Evolutionary conservation across 495 filamentous ascomycete genomes (phyloP).

Genomic region (Penicillium turbatum): DNA sequence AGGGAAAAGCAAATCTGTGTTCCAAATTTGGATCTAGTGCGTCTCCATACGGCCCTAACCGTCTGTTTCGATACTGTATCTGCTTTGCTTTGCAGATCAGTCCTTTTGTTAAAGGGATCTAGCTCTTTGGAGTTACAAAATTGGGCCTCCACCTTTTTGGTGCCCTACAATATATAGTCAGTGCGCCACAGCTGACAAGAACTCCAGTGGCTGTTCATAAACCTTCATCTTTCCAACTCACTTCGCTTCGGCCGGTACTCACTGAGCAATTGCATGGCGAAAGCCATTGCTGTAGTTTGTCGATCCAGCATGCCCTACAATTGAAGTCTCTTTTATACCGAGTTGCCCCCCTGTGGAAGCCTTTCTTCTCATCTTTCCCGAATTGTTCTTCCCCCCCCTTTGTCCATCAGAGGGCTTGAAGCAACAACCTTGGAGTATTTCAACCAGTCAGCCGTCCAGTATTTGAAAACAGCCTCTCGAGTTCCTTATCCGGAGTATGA

Average conservation of each 20-base stretch:
- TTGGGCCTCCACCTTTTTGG: not conserved
- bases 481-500: conserved; percentile 13
- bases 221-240: not conserved
- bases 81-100: conserved; percentile 2
- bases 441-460: not conserved
- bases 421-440: too few relatives aligned
- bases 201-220: conserved; percentile 3
- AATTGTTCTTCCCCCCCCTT: too few relatives aligned
- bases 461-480: not conserved
- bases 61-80: conserved; percentile 8
- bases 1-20: not conserved
- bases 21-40: not conserved
- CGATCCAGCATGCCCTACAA: too few relatives aligned
- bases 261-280: not conserved
- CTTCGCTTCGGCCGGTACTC: not conserved
- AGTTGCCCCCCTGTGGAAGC: too few relatives aligned
- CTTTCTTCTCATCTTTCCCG: too few relatives aligned
- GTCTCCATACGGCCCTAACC: not conserved
- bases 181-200: not conserved
- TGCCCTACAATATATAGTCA: not conserved
- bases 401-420: too few relatives aligned
- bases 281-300: not conserved
- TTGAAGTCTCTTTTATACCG: too few relatives aligned
- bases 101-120: not conserved
- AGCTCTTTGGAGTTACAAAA: not conserved